Evolutionary conservation across 2,329 filamentous ascomycete species (phyloP).

Genomic region (Acarospora socialis): DNA sequence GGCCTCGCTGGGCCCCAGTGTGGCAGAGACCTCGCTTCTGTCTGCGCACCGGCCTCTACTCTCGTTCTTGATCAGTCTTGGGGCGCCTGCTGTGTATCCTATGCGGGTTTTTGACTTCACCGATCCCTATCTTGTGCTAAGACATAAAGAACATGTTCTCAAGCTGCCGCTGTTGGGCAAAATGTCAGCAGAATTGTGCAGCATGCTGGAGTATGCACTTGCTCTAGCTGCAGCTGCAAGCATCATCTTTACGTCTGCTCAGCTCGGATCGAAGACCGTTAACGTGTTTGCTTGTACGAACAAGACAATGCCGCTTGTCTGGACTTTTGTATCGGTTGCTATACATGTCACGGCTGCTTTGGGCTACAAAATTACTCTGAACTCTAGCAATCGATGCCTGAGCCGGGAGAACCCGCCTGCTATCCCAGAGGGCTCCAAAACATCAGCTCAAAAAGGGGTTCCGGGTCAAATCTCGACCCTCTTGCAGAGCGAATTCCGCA

Average conservation of each 20-base stretch:
- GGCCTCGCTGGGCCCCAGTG: constrained; percentile 1
- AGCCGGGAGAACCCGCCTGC: no score
- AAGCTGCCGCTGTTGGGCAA: background rate
- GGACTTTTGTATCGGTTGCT: constrained; percentile 1
- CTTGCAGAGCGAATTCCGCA: no score
- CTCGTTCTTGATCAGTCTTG: constrained; percentile 1
- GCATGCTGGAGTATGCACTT: background rate
- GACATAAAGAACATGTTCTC: background rate
- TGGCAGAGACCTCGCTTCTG: constrained; percentile 3
- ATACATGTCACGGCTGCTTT: constrained; percentile 5
- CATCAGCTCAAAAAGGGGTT: no score
- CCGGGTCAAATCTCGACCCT: no score
- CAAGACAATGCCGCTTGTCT: background rate
- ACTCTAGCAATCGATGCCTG: no score
- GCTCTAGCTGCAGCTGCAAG: background rate
- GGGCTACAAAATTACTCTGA: no score
- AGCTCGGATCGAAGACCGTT: background rate
- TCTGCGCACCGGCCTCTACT: constrained; percentile 4
- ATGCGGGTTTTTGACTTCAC: no score
- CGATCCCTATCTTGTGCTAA: constrained; percentile 1
- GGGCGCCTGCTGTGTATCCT: constrained; percentile 1
- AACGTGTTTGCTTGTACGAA: background rate
- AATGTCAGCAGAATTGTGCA: no score
- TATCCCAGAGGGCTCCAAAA: no score
- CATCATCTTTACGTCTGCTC: background rate